Base-by-base conservation (phyloP, 1,284 basidiomycete genomes). In the Grifola frondosa region DNA sequence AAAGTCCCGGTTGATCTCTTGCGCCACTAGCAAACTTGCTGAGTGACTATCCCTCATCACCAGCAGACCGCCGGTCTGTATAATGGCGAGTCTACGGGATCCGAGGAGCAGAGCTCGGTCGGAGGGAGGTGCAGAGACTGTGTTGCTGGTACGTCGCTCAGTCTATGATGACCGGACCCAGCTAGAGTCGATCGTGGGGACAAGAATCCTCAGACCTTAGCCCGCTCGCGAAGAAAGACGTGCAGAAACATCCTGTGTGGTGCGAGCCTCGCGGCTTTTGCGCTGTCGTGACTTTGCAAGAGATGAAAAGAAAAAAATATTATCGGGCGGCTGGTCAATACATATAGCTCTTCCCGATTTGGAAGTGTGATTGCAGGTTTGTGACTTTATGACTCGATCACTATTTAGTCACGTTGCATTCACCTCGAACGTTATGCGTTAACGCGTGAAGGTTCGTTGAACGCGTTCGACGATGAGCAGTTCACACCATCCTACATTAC, bases 401-500 rank as follows among this genome's bases (percentile, higher is more conserved):
- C n/a, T n/a, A n/a, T n/a, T n/a, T n/a, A n/a, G n/a, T n/a, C n/a
- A n/a, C n/a, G n/a, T n/a, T n/a, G n/a, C n/a, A n/a, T n/a, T n/a
- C n/a, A n/a, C n/a, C n/a, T n/a, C n/a, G n/a, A n/a, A n/a, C n/a
- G n/a, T n/a, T n/a, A n/a, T n/a, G n/a, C n/a, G n/a, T n/a, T n/a
- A n/a, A n/a, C n/a, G n/a, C n/a, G n/a, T n/a, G n/a, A n/a, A n/a
- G n/a, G n/a, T n/a, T n/a, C n/a, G n/a, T n/a, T n/a, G n/a, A n/a
- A 6, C 22, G 21, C 7, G 39, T 40, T 15, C 35, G 22, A 40
- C 43, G 34, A 60, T 59, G 52, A 49, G 46, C 32, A 54, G 57
- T 35, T 36, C 45, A 29, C 47, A 40, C n/a, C 54, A 58, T 12
- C 59, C 57, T 10, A 56, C 49, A 21, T 39, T 64, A 24, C 62